Conservation (phyloP, 2,329 filamentous ascomycete species). For the Microcyclospora pomicola region DNA sequence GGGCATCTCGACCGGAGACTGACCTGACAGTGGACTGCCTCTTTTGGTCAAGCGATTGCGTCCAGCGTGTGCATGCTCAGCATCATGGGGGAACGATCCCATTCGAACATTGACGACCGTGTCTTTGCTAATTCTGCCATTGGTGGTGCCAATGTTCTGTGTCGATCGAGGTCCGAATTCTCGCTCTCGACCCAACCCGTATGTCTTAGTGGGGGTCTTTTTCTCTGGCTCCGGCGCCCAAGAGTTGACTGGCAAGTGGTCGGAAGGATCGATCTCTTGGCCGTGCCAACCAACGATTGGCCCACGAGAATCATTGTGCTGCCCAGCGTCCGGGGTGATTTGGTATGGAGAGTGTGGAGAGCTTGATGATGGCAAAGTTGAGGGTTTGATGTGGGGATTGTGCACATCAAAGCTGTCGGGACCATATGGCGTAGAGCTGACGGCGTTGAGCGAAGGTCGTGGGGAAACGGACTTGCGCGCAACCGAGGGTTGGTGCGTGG, state of each 20-base stretch:
- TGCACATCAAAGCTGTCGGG: constrained; percentile 63
- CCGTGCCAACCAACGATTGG: constrained; percentile 67
- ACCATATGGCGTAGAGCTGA: constrained; percentile 49
- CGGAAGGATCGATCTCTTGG: constrained; percentile 64
- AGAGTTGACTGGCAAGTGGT: constrained; percentile 62
- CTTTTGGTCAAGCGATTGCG: constrained; percentile 56
- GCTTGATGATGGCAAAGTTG: constrained; percentile 4
- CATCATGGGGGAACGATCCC: constrained; percentile 21
- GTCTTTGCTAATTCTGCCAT: constrained; percentile 15
- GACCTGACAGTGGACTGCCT: constrained; percentile 2
- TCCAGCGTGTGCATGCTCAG: constrained; percentile 25
- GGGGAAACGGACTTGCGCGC: constrained; percentile 62
- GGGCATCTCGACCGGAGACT: constrained; percentile 11
- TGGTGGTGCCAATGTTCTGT: constrained; percentile 3
- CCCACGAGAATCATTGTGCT: constrained; percentile 28
- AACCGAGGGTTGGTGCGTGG: constrained; percentile 27
- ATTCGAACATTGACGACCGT: constrained; percentile 22
- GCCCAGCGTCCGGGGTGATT: constrained; percentile 15
- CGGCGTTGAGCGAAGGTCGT: constrained; percentile 43
- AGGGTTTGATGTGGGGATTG: constrained; percentile 38
- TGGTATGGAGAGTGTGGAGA: constrained; percentile 14
- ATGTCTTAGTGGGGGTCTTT: constrained; percentile 30
- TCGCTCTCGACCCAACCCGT: constrained; percentile 21
- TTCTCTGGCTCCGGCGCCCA: constrained; percentile 66
- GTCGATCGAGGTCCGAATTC: constrained; percentile 20